Conservation (phyloP, 768 basidiomycete genomes). For the Tylopilus intermedius region DNA sequence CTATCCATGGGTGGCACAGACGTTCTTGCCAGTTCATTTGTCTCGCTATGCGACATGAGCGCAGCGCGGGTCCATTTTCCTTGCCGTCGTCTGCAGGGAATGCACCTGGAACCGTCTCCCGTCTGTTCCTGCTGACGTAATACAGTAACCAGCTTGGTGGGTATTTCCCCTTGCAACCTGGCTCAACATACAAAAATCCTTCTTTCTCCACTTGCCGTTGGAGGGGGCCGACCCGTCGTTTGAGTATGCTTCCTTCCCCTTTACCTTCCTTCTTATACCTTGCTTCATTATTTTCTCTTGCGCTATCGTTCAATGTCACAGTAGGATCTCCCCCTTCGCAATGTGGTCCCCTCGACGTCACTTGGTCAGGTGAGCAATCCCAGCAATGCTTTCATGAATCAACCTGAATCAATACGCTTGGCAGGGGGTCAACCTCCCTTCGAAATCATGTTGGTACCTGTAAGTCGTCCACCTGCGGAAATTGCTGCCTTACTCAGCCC, state of each 20-base stretch:
- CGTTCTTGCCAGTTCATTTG: too few relatives aligned
- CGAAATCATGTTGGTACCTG: constrained; percentile 45
- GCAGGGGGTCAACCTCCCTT: constrained; percentile 58
- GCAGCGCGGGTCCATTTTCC: neutral
- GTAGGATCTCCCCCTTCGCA: constrained; percentile 46
- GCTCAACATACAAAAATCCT: constrained; percentile 4
- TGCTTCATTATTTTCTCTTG: constrained; percentile 21
- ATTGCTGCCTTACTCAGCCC: constrained; percentile 2
- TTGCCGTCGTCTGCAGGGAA: neutral
- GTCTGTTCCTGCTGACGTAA: constrained; percentile 18
- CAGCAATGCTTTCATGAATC: neutral
- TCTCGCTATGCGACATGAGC: too few relatives aligned
- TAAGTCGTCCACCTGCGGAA: constrained; percentile 25
- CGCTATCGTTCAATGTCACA: constrained; percentile 42
- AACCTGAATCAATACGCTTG: neutral
- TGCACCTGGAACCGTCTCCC: too few relatives aligned
- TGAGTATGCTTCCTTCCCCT: constrained; percentile 24
- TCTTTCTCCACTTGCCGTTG: constrained; percentile 1
- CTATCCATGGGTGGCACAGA: too few relatives aligned
- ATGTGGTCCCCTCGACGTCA: constrained; percentile 57
- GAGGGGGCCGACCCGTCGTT: constrained; percentile 8
- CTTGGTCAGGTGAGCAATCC: constrained; percentile 56
- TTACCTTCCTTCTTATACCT: constrained; percentile 21
- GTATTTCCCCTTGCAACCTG: neutral
- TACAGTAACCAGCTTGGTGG: neutral